Evolutionary conservation across 202 grass and related monocot species (phyloP), one percentile per base, ranked within the genome.

Genomic region (Carex sylvatica): DNA sequence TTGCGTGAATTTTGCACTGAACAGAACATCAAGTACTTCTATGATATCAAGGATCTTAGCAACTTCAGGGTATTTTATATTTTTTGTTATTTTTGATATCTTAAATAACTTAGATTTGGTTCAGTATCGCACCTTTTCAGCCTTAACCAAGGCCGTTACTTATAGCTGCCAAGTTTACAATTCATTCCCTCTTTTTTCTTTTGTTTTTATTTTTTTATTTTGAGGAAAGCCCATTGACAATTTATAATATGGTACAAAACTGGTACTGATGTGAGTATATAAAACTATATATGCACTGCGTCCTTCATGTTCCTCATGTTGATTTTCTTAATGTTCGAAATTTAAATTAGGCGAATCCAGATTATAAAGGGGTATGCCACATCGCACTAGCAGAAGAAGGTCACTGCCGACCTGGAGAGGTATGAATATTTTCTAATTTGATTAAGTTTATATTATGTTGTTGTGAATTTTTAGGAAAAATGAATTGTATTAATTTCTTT

Each of bases 281-380:
- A 56, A 1, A 54, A 49, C 46, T 23, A 64, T 58, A 54, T 54
- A 55, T 75, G 47, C 11, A 75, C 23, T 31, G 22, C 13, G 13
- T 56, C 5, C 14, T 24, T 72, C 80, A 70, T 23, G 60, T 40
- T 40, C 38, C 38, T 82, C 9, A 86, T 80, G 49, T 38, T 81
- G 1, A n/a, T n/a, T 65, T 42, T 26, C 61, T 70, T 73, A 14
- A 56, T 81, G 42, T 81, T 80, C 19, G 44, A 79, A 52, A 20
- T 74, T 65, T 84, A 58, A 28, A 58, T 65, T 30, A 98, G 95
- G 92, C 86, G 30, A 98, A 98, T 93, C 92, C 89, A 9, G 92
- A 95, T 86, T 98, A 98, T 84, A 95, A 98, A 84, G 95, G 92
- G 19, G 92, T 98, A 56, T 98, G 95, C 58, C 95, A 98, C 20